Conservation (phyloP, 164 flowering plant genomes). For the Stephania cephalantha region DNA sequence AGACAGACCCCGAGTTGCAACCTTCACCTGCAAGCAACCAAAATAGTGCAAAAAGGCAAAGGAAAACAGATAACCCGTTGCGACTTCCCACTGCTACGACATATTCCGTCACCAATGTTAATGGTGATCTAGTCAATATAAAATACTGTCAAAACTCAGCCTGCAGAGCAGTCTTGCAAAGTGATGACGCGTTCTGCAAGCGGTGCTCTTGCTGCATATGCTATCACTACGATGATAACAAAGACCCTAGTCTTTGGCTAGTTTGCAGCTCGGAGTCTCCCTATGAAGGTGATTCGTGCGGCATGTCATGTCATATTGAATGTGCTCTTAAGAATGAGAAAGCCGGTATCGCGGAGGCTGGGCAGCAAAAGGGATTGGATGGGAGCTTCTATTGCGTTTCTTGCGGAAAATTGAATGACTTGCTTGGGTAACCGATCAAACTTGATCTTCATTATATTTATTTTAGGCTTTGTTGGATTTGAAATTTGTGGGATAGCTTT, state of each 20-base stretch:
- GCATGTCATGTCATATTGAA: conserved; percentile 89
- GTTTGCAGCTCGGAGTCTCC: conserved; percentile 77
- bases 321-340: conserved; percentile 70
- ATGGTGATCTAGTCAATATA: conserved; percentile 21
- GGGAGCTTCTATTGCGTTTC: conserved; percentile 73
- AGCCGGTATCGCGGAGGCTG: conserved; percentile 55
- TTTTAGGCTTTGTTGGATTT: neutral
- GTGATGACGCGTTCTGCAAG: conserved; percentile 70
- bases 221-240: conserved; percentile 76
- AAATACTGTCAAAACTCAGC: conserved; percentile 69
- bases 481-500: neutral
- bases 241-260: conserved; percentile 98
- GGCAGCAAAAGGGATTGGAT: conserved; percentile 37
- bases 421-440: conserved; percentile 53
- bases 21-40: conserved; percentile 30
- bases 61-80: conserved; percentile 57
- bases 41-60: conserved; percentile 54
- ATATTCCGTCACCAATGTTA: conserved; percentile 19
- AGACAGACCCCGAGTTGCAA: conserved; percentile 23
- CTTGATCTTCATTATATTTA: neutral
- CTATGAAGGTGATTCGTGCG: conserved; percentile 59
- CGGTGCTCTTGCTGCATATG: conserved; percentile 97
- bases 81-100: conserved; percentile 32
- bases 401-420: conserved; percentile 80
- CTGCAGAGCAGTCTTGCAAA: conserved; percentile 60